These are phyloP conservation scores for Tilletia walkeri DNA, from an alignment of 1,284 basidiomycete genomes.

Conservation along the genomic window DNA sequence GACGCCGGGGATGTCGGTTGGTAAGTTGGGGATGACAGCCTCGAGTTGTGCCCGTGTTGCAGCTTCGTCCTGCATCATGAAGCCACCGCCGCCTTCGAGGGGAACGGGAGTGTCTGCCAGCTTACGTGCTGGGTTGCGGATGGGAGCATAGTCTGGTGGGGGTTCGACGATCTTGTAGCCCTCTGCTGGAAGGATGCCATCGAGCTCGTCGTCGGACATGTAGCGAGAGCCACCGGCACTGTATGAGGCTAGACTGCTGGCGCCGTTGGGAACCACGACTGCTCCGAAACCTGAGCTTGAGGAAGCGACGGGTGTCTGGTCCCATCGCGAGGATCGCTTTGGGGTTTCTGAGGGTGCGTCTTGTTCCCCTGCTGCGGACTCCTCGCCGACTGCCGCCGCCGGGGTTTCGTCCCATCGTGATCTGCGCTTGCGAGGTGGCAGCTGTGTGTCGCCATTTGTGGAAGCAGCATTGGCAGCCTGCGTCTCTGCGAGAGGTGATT, in stretches of 20 bases:
- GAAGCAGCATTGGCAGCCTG: background rate
- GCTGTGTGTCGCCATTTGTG: background rate
- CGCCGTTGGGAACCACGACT: background rate
- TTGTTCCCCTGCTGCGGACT: constrained; percentile 54
- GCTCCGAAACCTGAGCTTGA: constrained; percentile 28
- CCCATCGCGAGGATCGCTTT: constrained; percentile 80
- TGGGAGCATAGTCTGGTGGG: constrained; percentile 86
- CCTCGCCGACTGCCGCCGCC: constrained; percentile 65
- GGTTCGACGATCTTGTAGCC: constrained; percentile 91
- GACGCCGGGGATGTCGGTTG: constrained; percentile 98
- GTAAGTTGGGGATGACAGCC: constrained; percentile 81
- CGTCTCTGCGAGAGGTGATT: constrained; percentile 1
- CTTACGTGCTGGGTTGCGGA: constrained; percentile 72
- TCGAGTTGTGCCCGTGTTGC: constrained; percentile 81
- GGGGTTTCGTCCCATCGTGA: constrained; percentile 88
- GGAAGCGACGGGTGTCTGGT: constrained; percentile 69
- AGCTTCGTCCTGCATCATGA: constrained; percentile 92
- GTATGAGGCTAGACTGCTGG: background rate
- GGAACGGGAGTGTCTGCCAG: constrained; percentile 67
- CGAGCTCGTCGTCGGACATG: constrained; percentile 91
- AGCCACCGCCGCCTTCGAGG: constrained; percentile 67
- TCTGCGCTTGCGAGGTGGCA: constrained; percentile 76
- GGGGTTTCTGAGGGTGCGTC: constrained; percentile 65
- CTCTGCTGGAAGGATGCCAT: constrained; percentile 78
- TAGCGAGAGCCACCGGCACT: constrained; percentile 74